Percentiles rank a stretch among this genome's conserved stretches.
These are phyloP conservation scores for Aspergillus ochraceoroseus DNA, from an alignment of 2,329 filamentous ascomycete species.

Conservation along the genomic window DNA sequence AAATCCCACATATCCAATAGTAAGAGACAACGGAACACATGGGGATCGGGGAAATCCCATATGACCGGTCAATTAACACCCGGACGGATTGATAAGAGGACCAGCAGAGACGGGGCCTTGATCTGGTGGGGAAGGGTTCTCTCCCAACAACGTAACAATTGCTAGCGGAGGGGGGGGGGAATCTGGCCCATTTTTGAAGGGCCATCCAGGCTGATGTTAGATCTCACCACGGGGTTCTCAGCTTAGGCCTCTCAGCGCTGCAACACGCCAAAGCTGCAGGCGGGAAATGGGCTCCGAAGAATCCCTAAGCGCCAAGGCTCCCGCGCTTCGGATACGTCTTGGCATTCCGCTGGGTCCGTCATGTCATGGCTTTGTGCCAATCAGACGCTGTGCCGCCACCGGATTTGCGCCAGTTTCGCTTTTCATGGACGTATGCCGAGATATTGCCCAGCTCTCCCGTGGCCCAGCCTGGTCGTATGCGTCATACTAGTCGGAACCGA, in stretches of 20 bases:
- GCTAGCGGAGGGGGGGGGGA: conserved; percentile 5
- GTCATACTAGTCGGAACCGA: conserved; percentile 14
- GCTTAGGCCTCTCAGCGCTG: conserved; percentile 14
- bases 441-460: conserved; percentile 10
- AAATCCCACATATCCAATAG: conserved; percentile 15
- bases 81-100: no score
- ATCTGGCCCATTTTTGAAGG: conserved; percentile 11
- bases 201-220: conserved; percentile 14
- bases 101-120: not conserved
- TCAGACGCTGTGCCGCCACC: not conserved
- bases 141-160: no score
- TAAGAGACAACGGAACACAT: conserved; percentile 8
- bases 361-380: conserved; percentile 6
- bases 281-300: conserved; percentile 14
- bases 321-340: conserved; percentile 18
- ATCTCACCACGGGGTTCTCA: conserved; percentile 12
- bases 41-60: conserved; percentile 16
- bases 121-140: no score
- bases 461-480: conserved; percentile 15
- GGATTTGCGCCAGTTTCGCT: conserved; percentile 9
- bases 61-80: conserved; percentile 6
- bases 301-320: conserved; percentile 21
- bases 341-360: conserved; percentile 20
- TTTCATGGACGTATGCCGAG: conserved; percentile 7
- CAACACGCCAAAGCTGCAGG: conserved; percentile 17